A percentile compares a stretch with the other conserved stretches of the same genome.
Evolutionary conservation across 805 yeast species (phyloP).

Genomic region (Pichia cabralensis): DNA sequence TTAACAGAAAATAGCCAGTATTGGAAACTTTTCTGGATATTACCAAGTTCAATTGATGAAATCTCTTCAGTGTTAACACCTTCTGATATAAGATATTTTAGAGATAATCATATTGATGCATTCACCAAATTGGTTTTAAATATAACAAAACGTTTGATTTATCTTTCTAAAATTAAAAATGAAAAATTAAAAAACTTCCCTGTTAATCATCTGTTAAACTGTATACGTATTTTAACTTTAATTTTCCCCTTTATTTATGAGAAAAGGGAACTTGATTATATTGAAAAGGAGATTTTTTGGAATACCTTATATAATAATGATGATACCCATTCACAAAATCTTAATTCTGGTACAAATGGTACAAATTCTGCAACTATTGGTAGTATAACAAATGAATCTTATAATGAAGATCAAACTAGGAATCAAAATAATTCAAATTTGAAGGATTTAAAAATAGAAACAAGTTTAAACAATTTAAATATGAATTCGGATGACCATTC

Average conservation of each 20-base stretch:
- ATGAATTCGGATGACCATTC: no score
- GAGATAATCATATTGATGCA: slow-evolving; percentile 48
- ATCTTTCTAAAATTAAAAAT: slow-evolving; percentile 16
- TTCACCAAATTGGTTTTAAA: slow-evolving; percentile 43
- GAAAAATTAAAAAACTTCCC: slow-evolving; percentile 21
- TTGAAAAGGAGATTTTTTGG: slow-evolving; percentile 35
- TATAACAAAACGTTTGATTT: slow-evolving; percentile 26
- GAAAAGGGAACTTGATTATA: slow-evolving; percentile 10
- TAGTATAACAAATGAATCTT: not conserved
- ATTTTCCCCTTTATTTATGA: slow-evolving; percentile 64
- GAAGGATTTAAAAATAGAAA: no score
- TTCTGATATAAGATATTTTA: slow-evolving; percentile 47
- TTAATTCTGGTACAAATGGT: no score
- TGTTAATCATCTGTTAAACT: slow-evolving; percentile 38
- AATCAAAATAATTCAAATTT: not conserved
- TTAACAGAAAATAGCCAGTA: slow-evolving; percentile 28
- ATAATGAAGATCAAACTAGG: not conserved
- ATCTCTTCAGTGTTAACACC: slow-evolving; percentile 47
- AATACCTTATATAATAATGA: slow-evolving; percentile 12
- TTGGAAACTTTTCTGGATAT: slow-evolving; percentile 37
- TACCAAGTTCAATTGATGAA: slow-evolving; percentile 45
- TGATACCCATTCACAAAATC: no score
- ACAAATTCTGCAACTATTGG: no score
- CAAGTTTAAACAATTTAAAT: no score
- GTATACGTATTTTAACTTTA: slow-evolving; percentile 54